A percentile compares a stretch with the other conserved stretches of the same genome.
phyloP scores from a whole-genome alignment of 1,284 basidiomycete species.

The Trichosporon coremiiforme region DNA sequence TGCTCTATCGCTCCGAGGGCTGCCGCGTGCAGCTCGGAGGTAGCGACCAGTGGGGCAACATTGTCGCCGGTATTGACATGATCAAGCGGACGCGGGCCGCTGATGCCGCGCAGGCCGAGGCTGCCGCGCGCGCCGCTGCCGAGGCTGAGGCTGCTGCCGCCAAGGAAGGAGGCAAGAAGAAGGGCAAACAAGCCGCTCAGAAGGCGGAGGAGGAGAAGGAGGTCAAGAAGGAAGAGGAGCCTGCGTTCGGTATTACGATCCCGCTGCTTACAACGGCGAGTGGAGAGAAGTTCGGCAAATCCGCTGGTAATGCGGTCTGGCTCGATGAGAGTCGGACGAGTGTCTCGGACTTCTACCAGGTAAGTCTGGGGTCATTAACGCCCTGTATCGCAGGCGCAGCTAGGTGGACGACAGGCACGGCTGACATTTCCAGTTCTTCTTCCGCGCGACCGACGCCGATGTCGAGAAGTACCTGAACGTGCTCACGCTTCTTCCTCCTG shows the following conservation, averaged over 20 bases:
- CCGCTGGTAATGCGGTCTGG: slow-evolving; percentile 94
- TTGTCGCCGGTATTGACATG: slow-evolving; percentile 85
- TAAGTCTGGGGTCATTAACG: too few relatives aligned
- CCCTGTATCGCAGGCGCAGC: too few relatives aligned
- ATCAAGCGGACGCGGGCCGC: slow-evolving; percentile 62
- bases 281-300: slow-evolving; percentile 98
- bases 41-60: slow-evolving; percentile 99
- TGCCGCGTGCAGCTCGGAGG: slow-evolving; percentile 93
- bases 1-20: slow-evolving; percentile 65
- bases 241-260: slow-evolving; percentile 84
- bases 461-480: slow-evolving; percentile 77
- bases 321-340: slow-evolving; percentile 74
- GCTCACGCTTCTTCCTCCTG: slow-evolving; percentile 75
- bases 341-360: slow-evolving; percentile 90
- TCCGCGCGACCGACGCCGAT: slow-evolving; percentile 77
- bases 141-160: slow-evolving; percentile 24
- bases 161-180: slow-evolving; percentile 33
- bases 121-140: slow-evolving; percentile 18
- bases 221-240: slow-evolving; percentile 47
- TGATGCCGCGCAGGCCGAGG: slow-evolving; percentile 30
- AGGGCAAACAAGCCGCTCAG: slow-evolving; percentile 14
- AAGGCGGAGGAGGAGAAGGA: slow-evolving; percentile 28
- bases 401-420: too few relatives aligned
- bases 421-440: slow-evolving; percentile 97
- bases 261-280: slow-evolving; percentile 86